Conservation (phyloP, 306 rosid species). For the Erythrophleum fordii region DNA sequence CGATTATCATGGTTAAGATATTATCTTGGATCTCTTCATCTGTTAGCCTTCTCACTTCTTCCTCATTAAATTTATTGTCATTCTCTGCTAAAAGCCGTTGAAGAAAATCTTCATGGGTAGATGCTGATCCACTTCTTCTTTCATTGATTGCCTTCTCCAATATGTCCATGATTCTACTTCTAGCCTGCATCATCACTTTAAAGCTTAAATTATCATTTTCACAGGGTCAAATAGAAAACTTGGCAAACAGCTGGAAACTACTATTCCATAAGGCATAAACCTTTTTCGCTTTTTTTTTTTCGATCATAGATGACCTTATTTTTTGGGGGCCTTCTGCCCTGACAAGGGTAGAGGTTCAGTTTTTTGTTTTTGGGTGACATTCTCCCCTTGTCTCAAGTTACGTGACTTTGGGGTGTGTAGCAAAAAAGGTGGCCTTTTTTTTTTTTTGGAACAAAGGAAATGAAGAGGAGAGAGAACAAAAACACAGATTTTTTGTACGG, state of each 20-base stretch:
- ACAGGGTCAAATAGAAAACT: neutral
- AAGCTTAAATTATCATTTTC: neutral
- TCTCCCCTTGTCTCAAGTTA: too few species aligned
- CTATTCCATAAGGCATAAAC: neutral
- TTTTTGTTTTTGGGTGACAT: too few species aligned
- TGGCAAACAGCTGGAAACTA: neutral
- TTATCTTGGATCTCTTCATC: constrained; percentile 83
- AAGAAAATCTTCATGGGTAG: constrained; percentile 58
- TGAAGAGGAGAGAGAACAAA: neutral
- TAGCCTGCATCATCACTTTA: constrained; percentile 55
- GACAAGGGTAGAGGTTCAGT: too few species aligned
- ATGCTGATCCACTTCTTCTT: constrained; percentile 51
- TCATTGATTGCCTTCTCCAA: constrained; percentile 58
- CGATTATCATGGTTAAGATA: constrained; percentile 82
- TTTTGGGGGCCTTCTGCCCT: neutral
- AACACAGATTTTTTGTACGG: neutral
- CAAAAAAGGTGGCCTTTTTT: too few species aligned
- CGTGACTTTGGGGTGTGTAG: too few species aligned
- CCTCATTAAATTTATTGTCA: constrained; percentile 35
- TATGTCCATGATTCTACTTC: constrained; percentile 63
- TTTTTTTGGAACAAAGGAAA: too few species aligned
- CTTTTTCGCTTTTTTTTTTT: neutral
- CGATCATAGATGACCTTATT: neutral
- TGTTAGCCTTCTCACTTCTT: constrained; percentile 41
- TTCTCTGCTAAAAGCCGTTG: constrained; percentile 49